Base-by-base conservation (phyloP, 2,329 filamentous ascomycete genomes). In the Trichophyton equinum region DNA sequence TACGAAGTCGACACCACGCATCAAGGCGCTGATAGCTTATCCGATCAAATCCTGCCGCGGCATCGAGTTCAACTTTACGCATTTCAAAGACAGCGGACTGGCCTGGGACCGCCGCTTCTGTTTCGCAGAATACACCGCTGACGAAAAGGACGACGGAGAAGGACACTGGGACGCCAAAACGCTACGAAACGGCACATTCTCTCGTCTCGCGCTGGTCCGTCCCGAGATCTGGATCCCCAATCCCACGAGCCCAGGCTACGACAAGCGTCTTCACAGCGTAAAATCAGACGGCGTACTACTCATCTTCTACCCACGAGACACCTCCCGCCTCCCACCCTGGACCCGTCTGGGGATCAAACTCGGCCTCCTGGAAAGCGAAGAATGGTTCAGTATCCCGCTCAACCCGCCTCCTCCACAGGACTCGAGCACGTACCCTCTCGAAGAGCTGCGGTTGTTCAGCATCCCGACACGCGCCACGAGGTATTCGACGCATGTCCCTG, bases 1-100 rank as follows among this genome's bases (percentile, higher is more conserved):
- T 22, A 71, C 70, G 1, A 30, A 30, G 27, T 1, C 27, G 22
- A 71, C 71, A 61, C 79, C 78, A 73, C 74, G 73, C 40, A 75
- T 87, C 56, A 85, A 89, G 71, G 88, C 87, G 60, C 77, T 95
- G 58, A 86, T 85, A 75, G 81, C 91, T 62, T 92, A 94, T 72
- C 91, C 91, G 0, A 76, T 96, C 71, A 92, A 95, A 75, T 89
- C 87, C 61, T 95, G 90, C 71, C 78, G 77, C 61, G 88, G 87
- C 30, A 84, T 95, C 60, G 89, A 94, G 74, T 73, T 96, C 55
- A 75, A 81, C 58, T 76, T 79, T 63, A 82, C 82, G 62, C 81
- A 82, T 60, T 79, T 94, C 15, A 74, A 89, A 53, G 76, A 82
- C 4, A 83, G 82, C 1, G 90, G 91, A 1, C 78, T 95, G 61